Percentiles rank a stretch among this genome's conserved stretches.
These are phyloP conservation scores for Coemansia linderi DNA, from an alignment of 371 early-diverging fungal species.

Conservation along the genomic window DNA sequence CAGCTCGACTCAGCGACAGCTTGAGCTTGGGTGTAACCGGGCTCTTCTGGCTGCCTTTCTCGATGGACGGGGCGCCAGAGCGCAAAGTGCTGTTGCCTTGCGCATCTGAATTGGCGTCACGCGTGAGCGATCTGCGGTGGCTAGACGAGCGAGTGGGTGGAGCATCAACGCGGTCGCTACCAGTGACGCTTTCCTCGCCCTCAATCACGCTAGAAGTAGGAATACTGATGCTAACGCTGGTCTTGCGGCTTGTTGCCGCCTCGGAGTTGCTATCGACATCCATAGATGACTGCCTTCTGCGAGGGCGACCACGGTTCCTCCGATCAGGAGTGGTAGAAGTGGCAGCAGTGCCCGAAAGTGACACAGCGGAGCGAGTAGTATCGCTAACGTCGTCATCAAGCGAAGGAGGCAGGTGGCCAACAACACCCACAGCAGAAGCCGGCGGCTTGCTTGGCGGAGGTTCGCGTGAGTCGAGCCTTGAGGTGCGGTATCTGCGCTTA, in stretches of 20 bases:
- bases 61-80: neutral
- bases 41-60: neutral
- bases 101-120: neutral
- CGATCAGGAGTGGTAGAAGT: neutral
- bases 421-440: neutral
- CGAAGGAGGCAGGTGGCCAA: conserved; percentile 10
- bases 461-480: neutral
- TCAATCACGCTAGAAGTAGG: neutral
- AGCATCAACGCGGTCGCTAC: neutral
- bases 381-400: conserved; percentile 20
- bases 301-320: neutral
- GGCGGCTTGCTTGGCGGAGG: neutral
- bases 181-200: neutral
- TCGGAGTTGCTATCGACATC: neutral
- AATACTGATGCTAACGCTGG: neutral
- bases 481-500: neutral
- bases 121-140: neutral
- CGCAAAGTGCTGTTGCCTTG: neutral
- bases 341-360: neutral
- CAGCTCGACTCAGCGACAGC: neutral
- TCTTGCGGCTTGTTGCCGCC: neutral
- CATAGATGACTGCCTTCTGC: neutral
- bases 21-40: neutral
- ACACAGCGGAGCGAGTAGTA: neutral
- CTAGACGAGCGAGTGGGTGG: neutral